Conservation (phyloP, 2,329 filamentous ascomycete genomes). For the Colletotrichum caudatum region DNA sequence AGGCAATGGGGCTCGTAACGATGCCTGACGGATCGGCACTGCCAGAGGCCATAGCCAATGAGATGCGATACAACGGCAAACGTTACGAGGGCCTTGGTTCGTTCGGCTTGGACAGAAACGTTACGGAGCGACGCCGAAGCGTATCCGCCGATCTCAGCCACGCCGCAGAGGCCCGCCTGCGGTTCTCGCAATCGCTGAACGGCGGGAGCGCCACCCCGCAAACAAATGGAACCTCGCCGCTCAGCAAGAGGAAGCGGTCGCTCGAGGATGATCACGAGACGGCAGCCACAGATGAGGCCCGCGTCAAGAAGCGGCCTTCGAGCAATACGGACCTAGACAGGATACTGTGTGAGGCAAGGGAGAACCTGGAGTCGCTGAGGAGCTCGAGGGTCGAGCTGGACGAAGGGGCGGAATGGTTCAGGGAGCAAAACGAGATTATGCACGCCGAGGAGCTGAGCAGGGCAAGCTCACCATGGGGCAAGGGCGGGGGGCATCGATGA, state of each 20-base stretch:
- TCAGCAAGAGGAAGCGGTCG: conserved; percentile 45
- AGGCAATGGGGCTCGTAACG: conserved; percentile 64
- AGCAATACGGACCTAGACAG: conserved; percentile 51
- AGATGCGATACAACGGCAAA: conserved; percentile 58
- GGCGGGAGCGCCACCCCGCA: conserved; percentile 19
- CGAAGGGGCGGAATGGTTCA: conserved; percentile 61
- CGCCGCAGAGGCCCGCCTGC: conserved; percentile 37
- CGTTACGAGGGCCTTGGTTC: conserved; percentile 54
- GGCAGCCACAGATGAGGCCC: conserved; percentile 34
- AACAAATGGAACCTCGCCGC: conserved; percentile 41
- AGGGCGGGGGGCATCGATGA: conserved; percentile 34
- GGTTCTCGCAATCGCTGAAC: conserved; percentile 41
- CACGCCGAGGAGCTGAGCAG: conserved; percentile 54
- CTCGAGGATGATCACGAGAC: conserved; percentile 37
- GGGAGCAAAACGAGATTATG: conserved; percentile 58
- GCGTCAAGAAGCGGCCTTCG: conserved; percentile 47
- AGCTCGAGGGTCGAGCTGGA: conserved; percentile 59
- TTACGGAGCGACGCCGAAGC: conserved; percentile 40
- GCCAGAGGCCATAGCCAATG: conserved; percentile 63
- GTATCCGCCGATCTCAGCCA: conserved; percentile 52
- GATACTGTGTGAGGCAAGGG: conserved; percentile 56
- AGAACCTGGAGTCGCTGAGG: conserved; percentile 53
- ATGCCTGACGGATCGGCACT: conserved; percentile 66
- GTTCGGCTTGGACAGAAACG: conserved; percentile 51
- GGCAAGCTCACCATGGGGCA: conserved; percentile 52